Evolutionary conservation across 352 stramenopile genomes (phyloP).

Genomic region (Aphanomyces cochlioides): DNA sequence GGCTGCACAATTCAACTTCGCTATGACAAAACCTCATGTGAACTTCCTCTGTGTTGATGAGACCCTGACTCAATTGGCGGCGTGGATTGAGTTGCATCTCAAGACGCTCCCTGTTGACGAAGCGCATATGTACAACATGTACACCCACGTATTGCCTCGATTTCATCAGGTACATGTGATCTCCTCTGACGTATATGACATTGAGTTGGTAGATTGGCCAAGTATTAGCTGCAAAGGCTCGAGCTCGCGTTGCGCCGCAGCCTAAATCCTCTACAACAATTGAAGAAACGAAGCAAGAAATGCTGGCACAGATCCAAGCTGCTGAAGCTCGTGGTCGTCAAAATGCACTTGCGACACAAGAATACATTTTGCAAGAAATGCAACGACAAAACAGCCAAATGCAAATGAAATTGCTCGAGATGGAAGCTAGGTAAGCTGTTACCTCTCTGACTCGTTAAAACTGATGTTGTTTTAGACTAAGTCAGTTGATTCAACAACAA

Average conservation of each 20-base stretch:
- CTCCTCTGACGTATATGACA: background rate
- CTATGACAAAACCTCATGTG: slow-evolving; percentile 19
- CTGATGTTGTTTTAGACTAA: too few relatives aligned
- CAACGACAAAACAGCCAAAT: slow-evolving; percentile 5
- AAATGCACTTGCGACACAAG: background rate
- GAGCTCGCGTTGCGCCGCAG: background rate
- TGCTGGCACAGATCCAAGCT: background rate
- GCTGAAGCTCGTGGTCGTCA: background rate
- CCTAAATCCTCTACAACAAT: background rate
- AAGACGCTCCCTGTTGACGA: background rate
- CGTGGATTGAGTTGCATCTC: slow-evolving; percentile 13
- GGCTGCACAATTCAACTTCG: slow-evolving; percentile 3
- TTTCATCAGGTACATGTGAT: background rate
- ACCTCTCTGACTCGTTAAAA: too few relatives aligned
- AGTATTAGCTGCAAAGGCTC: background rate
- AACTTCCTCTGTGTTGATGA: slow-evolving; percentile 13
- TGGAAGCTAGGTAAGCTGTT: background rate
- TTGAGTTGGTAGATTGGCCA: background rate
- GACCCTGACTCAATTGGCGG: background rate
- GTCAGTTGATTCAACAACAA: too few relatives aligned
- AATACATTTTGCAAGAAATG: background rate
- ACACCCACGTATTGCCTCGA: background rate
- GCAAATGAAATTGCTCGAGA: background rate
- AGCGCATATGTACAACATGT: background rate
- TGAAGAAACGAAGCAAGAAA: background rate